Evolutionary conservation across 495 filamentous ascomycete genomes (phyloP).

Genomic region (Penicillium manginii): DNA sequence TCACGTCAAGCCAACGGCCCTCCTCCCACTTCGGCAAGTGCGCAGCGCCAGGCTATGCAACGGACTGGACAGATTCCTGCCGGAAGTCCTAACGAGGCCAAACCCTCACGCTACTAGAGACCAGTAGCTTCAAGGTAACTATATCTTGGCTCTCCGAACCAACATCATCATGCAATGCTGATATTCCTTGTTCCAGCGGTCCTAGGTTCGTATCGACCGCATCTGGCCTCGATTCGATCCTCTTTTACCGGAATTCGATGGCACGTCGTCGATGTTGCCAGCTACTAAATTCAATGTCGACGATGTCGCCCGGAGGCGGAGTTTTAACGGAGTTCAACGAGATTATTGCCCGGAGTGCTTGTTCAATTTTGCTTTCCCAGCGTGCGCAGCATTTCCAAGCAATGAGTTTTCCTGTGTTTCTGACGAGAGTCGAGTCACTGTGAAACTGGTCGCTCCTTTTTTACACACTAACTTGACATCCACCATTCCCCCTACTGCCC

Average conservation of each 20-base stretch:
- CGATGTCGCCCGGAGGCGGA: slow-evolving; percentile 16
- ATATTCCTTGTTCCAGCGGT: slow-evolving; percentile 1
- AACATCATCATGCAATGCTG: neutral
- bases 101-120: slow-evolving; percentile 21
- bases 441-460: slow-evolving; percentile 17
- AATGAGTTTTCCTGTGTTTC: slow-evolving; percentile 17
- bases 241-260: slow-evolving; percentile 17
- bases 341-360: slow-evolving; percentile 10
- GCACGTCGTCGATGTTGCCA: neutral
- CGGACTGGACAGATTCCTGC: neutral
- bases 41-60: neutral
- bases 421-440: slow-evolving; percentile 21
- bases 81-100: slow-evolving; percentile 12
- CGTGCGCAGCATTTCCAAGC: slow-evolving; percentile 22
- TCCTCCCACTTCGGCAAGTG: slow-evolving; percentile 18
- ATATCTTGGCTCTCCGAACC: neutral
- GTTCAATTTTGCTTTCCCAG: slow-evolving; percentile 26
- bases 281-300: slow-evolving; percentile 2
- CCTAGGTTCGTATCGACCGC: slow-evolving; percentile 7
- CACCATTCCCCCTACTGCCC: neutral
- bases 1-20: slow-evolving; percentile 24
- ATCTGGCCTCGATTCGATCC: slow-evolving; percentile 5
- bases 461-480: neutral
- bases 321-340: slow-evolving; percentile 23
- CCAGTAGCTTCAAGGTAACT: slow-evolving; percentile 15